phyloP scores from a whole-genome alignment of 176 grass and related monocot species.

The Phoenix roebelenii region DNA sequence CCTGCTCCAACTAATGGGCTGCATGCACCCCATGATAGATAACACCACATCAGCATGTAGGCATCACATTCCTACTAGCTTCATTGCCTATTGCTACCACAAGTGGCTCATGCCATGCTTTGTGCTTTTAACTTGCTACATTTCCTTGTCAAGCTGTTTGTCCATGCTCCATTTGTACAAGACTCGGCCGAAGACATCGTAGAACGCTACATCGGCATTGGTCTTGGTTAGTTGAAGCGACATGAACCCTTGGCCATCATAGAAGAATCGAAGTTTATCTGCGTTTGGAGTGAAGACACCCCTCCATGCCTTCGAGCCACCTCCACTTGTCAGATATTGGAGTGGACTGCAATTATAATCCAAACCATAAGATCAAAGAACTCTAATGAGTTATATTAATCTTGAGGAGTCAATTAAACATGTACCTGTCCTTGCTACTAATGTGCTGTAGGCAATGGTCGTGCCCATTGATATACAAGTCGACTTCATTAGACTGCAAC shows the following conservation, averaged over 20 bases:
- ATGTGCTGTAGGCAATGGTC: conserved; percentile 93
- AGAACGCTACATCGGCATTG: conserved; percentile 48
- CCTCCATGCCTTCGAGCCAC: conserved; percentile 79
- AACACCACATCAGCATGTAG: no score
- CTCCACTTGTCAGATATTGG: conserved; percentile 86
- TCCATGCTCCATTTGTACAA: conserved; percentile 43
- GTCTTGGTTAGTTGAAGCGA: conserved; percentile 50
- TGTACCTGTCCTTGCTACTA: conserved; percentile 74
- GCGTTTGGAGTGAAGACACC: conserved; percentile 45
- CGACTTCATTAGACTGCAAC: conserved; percentile 32
- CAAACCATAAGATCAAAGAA: conserved; percentile 7
- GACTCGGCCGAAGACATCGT: conserved; percentile 41
- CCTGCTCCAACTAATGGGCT: no score
- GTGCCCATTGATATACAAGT: conserved; percentile 87
- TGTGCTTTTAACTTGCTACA: no score
- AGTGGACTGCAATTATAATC: conserved; percentile 32
- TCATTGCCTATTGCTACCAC: no score
- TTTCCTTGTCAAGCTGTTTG: not conserved
- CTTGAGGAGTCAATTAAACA: not conserved
- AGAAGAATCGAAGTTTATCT: conserved; percentile 69
- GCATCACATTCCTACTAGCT: no score
- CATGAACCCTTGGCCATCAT: conserved; percentile 89
- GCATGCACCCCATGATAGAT: no score
- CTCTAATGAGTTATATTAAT: not conserved
- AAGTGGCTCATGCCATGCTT: no score